phyloP scores from a whole-genome alignment of 1,284 basidiomycete genomes.

The Malassezia arunalokei region DNA sequence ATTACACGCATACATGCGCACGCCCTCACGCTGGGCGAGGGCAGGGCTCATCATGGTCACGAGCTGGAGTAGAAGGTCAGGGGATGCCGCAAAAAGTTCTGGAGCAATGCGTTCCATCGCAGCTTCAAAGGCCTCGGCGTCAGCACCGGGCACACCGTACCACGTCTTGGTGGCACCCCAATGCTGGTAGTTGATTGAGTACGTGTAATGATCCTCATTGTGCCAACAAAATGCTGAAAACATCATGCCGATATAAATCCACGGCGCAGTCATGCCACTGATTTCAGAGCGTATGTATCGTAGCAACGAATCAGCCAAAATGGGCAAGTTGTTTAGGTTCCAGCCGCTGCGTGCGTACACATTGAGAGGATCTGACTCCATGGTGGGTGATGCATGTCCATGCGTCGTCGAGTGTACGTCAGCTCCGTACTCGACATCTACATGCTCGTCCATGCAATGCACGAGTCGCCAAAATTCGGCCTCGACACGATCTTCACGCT shows the following conservation, averaged over 20 bases:
- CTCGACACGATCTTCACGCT: constrained; percentile 77
- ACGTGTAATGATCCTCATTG: constrained; percentile 99
- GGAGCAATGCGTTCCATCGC: constrained; percentile 91
- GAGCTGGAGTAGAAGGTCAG: constrained; percentile 89
- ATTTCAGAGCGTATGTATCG: constrained; percentile 94
- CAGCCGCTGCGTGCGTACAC: constrained; percentile 80
- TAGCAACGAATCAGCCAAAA: constrained; percentile 70
- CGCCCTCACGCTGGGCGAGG: constrained; percentile 70
- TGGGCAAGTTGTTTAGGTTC: constrained; percentile 97
- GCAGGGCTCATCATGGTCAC: constrained; percentile 96
- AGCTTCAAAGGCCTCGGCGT: constrained; percentile 89
- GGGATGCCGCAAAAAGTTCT: constrained; percentile 95
- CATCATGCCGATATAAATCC: constrained; percentile 99
- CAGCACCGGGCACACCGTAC: constrained; percentile 91
- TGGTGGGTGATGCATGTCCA: constrained; percentile 87
- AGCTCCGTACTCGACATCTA: constrained; percentile 97
- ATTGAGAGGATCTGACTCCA: constrained; percentile 79
- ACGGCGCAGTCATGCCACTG: constrained; percentile 98
- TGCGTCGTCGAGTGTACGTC: constrained; percentile 96
- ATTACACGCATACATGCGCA: constrained; percentile 86
- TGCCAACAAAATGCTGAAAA: constrained; percentile 99
- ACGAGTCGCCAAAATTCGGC: constrained; percentile 94
- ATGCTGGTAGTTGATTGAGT: constrained; percentile 61
- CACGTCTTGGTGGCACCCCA: constrained; percentile 99
- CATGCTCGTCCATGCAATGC: constrained; percentile 73